Evolutionary conservation across 1,284 basidiomycete genomes (phyloP).

Genomic region (Malassezia obtusa): DNA sequence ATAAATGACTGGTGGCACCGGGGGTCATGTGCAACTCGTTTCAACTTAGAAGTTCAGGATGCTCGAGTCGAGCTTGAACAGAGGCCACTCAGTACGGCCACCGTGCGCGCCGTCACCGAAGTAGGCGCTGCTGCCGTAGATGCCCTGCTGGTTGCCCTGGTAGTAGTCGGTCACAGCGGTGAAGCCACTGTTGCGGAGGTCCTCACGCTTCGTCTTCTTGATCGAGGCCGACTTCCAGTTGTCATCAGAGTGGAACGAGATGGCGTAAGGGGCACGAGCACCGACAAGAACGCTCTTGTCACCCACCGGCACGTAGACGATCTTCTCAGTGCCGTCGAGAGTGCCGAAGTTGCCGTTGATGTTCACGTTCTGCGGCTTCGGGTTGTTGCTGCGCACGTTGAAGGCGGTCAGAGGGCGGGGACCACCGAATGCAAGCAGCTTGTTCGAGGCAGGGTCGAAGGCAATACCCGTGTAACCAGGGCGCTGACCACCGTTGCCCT

Average conservation of each 20-base stretch:
- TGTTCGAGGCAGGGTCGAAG: conserved; percentile 28
- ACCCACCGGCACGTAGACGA: conserved; percentile 22
- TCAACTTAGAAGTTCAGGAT: conserved; percentile 16
- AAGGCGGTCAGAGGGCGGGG: conserved; percentile 37
- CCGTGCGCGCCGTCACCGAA: conserved; percentile 37
- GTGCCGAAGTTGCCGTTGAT: conserved; percentile 32
- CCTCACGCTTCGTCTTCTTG: conserved; percentile 20
- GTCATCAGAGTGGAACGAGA: conserved; percentile 31
- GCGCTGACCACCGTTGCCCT: conserved; percentile 31
- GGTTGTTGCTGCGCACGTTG: conserved; percentile 17
- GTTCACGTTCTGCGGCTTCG: conserved; percentile 23
- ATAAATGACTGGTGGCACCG: too few relatives aligned
- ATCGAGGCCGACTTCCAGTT: conserved; percentile 29
- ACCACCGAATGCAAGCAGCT: conserved; percentile 38
- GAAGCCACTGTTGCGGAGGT: conserved; percentile 33
- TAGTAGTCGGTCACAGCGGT: conserved; percentile 37
- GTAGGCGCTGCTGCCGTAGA: conserved; percentile 42
- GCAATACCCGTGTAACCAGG: conserved; percentile 42
- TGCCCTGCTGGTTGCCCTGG: conserved; percentile 22
- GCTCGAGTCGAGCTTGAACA: conserved; percentile 21
- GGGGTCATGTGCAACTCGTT: too few relatives aligned
- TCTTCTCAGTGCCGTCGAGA: conserved; percentile 34
- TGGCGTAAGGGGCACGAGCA: conserved; percentile 37
- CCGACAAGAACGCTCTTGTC: conserved; percentile 26
- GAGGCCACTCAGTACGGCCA: conserved; percentile 26